Evolutionary conservation across 78 protist genomes (phyloP), one percentile per base, ranked within the genome.

Genomic region (Dictyostelium capitatum): DNA sequence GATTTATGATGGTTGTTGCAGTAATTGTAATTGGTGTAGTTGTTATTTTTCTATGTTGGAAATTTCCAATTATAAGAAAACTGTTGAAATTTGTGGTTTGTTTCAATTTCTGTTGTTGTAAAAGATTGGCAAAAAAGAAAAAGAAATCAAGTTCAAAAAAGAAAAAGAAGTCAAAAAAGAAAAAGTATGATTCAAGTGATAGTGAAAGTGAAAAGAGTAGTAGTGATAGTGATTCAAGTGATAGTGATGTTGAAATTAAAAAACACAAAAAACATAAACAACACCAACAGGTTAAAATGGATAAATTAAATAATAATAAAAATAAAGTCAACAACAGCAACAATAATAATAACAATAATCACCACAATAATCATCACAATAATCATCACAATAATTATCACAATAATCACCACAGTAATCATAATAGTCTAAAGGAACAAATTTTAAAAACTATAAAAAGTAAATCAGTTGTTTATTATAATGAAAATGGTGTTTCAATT

Each of bases 21-120:
- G 51, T 30, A 19, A 7, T 73, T 9, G 46, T 73, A n/a, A 12
- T 32, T 47, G 9, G 43, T 9, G 51, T 73, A 4, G 50, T 46
- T 20, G 20, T 46, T 0, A 46, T 37, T 73, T n/a, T 73, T 11
- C 23, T 73, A n/a, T 73, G 17, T 23, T 73, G 20, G 17, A 73
- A 73, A 73, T 73, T 73, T 4, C 79, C 79, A 46, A n/a, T 73
- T 23, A 20, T 73, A 6, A 73, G 79, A 73, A 73, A 73, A 9
- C 8, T 73, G 0, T 1, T 73, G 3, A 73, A 73, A 23, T 14
- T 11, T 14, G 7, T 70, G 17, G 25, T 70, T 41, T 70, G 78
- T 70, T 70, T 50, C 46, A n/a, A 56, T 46, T 73, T 8, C n/a
- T 73, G 47, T 73, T 46, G 56, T n/a, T 46, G 20, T 20, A 73